These are phyloP conservation scores for Plectranthus barbatus DNA, from an alignment of 257 asterid species.

Conservation along the genomic window DNA sequence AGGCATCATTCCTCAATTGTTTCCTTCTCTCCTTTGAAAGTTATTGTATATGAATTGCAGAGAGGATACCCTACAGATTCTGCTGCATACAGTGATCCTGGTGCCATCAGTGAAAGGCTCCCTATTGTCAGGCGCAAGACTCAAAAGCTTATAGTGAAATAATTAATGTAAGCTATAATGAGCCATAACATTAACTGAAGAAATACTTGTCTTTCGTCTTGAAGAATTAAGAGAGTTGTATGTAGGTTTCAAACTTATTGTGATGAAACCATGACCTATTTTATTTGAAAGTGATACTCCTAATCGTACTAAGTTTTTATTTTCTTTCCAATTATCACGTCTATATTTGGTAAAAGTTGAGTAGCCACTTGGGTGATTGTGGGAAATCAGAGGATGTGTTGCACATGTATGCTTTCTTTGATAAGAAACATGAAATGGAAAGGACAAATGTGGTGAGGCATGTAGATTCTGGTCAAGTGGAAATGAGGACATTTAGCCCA, in stretches of 20 bases:
- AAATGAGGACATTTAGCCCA: slow-evolving; percentile 4
- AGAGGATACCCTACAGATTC: slow-evolving; percentile 84
- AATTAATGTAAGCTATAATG: slow-evolving; percentile 37
- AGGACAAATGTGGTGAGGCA: neutral
- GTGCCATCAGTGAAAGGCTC: slow-evolving; percentile 69
- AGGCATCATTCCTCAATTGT: neutral
- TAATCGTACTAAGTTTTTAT: neutral
- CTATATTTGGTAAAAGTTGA: neutral
- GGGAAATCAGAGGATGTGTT: slow-evolving; percentile 5
- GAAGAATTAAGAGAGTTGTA: slow-evolving; percentile 12
- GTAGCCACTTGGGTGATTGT: slow-evolving; percentile 7
- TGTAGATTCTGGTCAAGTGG: slow-evolving; percentile 10
- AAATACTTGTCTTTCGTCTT: slow-evolving; percentile 13
- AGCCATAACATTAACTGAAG: slow-evolving; percentile 21
- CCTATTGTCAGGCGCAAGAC: slow-evolving; percentile 63
- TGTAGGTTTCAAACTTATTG: slow-evolving; percentile 10
- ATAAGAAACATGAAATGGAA: slow-evolving; percentile 5
- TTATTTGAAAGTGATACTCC: slow-evolving; percentile 11
- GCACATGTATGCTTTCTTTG: neutral
- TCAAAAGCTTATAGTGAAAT: slow-evolving; percentile 60
- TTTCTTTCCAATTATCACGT: neutral
- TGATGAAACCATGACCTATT: slow-evolving; percentile 10
- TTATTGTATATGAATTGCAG: slow-evolving; percentile 37
- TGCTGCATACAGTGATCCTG: slow-evolving; percentile 87
- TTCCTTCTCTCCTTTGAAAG: neutral